Evolutionary conservation across 768 basidiomycete genomes (phyloP).

Genomic region (Boletellus ananas): DNA sequence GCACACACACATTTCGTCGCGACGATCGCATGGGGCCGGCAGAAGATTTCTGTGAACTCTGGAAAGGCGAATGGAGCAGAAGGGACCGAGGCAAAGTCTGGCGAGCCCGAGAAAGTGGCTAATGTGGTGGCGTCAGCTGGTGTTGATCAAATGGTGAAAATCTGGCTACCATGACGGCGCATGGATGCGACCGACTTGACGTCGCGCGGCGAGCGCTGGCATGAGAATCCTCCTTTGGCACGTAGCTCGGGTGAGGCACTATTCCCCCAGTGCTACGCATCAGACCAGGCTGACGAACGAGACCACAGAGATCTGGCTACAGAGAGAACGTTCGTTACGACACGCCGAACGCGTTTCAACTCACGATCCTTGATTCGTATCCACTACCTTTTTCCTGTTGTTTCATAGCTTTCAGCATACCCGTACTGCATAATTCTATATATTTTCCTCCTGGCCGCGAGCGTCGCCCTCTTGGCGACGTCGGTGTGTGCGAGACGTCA

Average conservation of each 20-base stretch:
- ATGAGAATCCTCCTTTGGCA: constrained; percentile 13
- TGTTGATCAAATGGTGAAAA: constrained; percentile 63
- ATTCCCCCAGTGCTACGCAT: background rate
- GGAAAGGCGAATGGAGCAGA: constrained; percentile 36
- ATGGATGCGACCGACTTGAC: background rate
- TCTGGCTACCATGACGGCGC: constrained; percentile 52
- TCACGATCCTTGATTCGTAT: constrained; percentile 31
- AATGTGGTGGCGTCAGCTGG: constrained; percentile 70
- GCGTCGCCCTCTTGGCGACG: constrained; percentile 5
- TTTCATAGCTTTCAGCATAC: constrained; percentile 30
- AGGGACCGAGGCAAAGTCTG: constrained; percentile 31
- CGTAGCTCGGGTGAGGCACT: constrained; percentile 16
- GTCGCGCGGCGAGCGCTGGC: constrained; percentile 10
- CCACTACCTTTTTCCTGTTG: constrained; percentile 10
- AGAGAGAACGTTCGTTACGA: constrained; percentile 26
- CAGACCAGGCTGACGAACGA: constrained; percentile 9
- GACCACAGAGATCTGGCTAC: constrained; percentile 1
- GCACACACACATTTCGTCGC: constrained; percentile 85
- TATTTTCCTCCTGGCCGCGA: constrained; percentile 18
- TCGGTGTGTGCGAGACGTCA: background rate
- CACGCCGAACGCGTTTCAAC: constrained; percentile 15
- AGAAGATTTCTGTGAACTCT: constrained; percentile 40
- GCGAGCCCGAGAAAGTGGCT: constrained; percentile 52
- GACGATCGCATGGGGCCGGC: constrained; percentile 77
- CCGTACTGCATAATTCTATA: constrained; percentile 33